Base-by-base conservation (phyloP, 306 rosid genomes). In the Sindora glabra region DNA sequence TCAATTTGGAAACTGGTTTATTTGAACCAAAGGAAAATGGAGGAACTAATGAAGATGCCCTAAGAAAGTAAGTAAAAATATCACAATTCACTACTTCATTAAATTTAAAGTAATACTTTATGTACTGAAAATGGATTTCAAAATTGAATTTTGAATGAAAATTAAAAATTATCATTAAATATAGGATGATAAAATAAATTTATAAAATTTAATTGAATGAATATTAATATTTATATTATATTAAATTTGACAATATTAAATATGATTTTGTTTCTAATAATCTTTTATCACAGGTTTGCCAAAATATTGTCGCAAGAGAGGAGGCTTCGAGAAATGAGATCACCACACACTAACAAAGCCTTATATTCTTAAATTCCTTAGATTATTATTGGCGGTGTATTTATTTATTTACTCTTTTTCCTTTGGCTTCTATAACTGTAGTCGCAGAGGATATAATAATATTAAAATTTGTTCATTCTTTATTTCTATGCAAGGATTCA, bases 1-100 rank as follows among this genome's bases (percentile, higher is more conserved):
- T 86, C 14, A 81, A 86, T 63, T 60, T 83, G 40, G 72, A 71
- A 5, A 81, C 72, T 0, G 86, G 90, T 0, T 2, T 10, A 0
- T 78, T 18, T 7, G 87, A 78, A 68, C 10, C 36, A 13, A 21
- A 14, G 11, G 50, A 24, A 9, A 23, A 16, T 18, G 10, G 8
- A 11, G 80, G 58, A 34, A 83, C 85, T 10, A 86, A 86, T 11
- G 76, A 66, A 26, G 55, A 81, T 24, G 90, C 87, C 56, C 69
- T 76, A 49, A 73, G 6, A 67, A 69, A 65, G 86, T 76, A 71
- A 46, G 24, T 9, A 33, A n/a, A n/a, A n/a, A n/a, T n/a, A n/a
- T n/a, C n/a, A n/a, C n/a, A n/a, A n/a, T n/a, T n/a, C n/a, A n/a
- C n/a, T n/a, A n/a, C n/a, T n/a, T n/a, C n/a, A n/a, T n/a, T n/a